phyloP scores from a whole-genome alignment of 306 rosid species.

The Cyclanthera cordifolia region DNA sequence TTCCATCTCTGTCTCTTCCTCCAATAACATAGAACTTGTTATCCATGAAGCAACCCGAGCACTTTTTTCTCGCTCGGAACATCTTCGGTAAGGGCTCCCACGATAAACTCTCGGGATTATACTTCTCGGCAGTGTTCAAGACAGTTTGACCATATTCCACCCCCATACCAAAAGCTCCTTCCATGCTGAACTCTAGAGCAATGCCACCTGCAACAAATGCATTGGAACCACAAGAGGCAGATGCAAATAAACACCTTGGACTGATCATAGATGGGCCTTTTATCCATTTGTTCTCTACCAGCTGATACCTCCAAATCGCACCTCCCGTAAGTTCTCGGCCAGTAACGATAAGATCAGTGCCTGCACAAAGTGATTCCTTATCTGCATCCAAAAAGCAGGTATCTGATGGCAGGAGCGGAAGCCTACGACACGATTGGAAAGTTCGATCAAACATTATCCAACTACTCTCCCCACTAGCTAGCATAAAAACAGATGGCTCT shows the following conservation, averaged over 20 bases:
- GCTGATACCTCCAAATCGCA: conserved; percentile 49
- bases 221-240: conserved; percentile 47
- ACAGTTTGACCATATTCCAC: conserved; percentile 18
- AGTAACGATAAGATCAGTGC: conserved; percentile 59
- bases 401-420: conserved; percentile 53
- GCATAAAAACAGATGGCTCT: conserved; percentile 65
- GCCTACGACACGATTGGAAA: conserved; percentile 35
- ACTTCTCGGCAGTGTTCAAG: conserved; percentile 53
- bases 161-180: conserved; percentile 18
- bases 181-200: conserved; percentile 6
- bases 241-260: conserved; percentile 67
- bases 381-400: conserved; percentile 33
- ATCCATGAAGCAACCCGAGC: conserved; percentile 78
- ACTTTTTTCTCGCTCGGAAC: conserved; percentile 35
- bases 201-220: conserved; percentile 73
- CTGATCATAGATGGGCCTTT: conserved; percentile 62
- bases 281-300: conserved; percentile 39
- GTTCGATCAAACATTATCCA: conserved; percentile 67
- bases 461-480: conserved; percentile 45
- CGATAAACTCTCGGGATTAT: conserved; percentile 28
- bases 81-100: conserved; percentile 66
- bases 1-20: conserved; percentile 41
- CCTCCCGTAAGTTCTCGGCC: conserved; percentile 54
- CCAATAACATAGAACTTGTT: conserved; percentile 64
- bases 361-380: conserved; percentile 68